Conservation (phyloP, 495 filamentous ascomycete genomes). For the Pseudotulostoma volvatum region DNA sequence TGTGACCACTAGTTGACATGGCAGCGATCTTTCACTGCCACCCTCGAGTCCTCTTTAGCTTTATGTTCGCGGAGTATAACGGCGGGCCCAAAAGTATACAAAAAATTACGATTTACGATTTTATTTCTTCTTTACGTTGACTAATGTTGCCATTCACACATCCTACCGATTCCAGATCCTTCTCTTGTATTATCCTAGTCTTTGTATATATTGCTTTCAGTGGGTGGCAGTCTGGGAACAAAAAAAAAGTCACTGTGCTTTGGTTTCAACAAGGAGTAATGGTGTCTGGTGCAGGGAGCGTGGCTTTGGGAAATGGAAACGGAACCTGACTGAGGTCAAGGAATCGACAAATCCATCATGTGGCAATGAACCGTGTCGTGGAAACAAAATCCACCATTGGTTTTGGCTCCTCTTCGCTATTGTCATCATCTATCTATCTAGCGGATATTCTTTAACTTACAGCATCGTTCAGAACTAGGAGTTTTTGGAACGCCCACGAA, state of each 20-base stretch:
- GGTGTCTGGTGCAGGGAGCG: not conserved
- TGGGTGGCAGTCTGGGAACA: too few species aligned
- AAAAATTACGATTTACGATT: constrained; percentile 12
- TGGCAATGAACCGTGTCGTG: not conserved
- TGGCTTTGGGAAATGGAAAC: not conserved
- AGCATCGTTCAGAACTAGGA: too few species aligned
- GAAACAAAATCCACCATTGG: not conserved
- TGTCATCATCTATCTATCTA: too few species aligned
- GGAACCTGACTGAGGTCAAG: not conserved
- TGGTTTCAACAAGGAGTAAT: not conserved
- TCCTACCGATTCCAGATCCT: not conserved
- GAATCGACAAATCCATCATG: not conserved
- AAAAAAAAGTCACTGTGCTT: not conserved
- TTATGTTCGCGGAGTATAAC: too few species aligned
- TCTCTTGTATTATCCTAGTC: too few species aligned
- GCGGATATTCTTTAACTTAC: too few species aligned
- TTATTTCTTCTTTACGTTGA: constrained; percentile 9
- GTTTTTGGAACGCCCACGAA: too few species aligned
- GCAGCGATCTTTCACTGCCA: too few species aligned
- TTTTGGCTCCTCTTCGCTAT: too few species aligned
- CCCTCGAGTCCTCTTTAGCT: too few species aligned
- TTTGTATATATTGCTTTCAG: not conserved
- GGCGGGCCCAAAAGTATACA: too few species aligned
- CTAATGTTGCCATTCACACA: constrained; percentile 8
- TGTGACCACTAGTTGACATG: constrained; percentile 28